Conservation (phyloP, 2,329 filamentous ascomycete genomes). For the Aspergillus sp. region DNA sequence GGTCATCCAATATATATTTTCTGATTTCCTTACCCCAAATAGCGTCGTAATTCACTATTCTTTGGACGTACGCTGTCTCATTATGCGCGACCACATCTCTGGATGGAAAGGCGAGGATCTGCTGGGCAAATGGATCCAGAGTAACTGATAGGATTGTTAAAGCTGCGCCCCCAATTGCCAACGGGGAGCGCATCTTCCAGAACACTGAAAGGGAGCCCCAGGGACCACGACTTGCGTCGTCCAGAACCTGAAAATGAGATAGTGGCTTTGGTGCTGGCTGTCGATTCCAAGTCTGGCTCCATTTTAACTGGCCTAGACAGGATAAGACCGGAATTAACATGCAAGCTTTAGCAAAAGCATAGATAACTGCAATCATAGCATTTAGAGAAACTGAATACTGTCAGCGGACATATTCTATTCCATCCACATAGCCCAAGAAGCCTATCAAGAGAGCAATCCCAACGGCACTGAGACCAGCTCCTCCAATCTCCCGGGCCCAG, state of each 20-base stretch:
- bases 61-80: conserved; percentile 5
- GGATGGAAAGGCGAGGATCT: conserved; percentile 10
- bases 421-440: conserved; percentile 8
- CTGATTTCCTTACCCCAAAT: too few species aligned
- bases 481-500: conserved; percentile 11
- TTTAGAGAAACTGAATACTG: conserved; percentile 18
- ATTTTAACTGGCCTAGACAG: conserved; percentile 27
- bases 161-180: conserved; percentile 16
- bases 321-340: conserved; percentile 18
- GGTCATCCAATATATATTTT: conserved; percentile 5
- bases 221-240: conserved; percentile 23
- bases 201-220: conserved; percentile 20
- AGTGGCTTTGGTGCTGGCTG: conserved; percentile 10
- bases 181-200: conserved; percentile 8
- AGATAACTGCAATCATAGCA: conserved; percentile 21
- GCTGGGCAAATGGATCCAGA: conserved; percentile 25
- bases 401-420: conserved; percentile 9
- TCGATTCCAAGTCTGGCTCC: conserved; percentile 16
- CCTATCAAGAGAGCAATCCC: conserved; percentile 7
- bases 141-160: conserved; percentile 19
- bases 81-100: background rate
- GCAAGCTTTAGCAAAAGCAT: conserved; percentile 18
- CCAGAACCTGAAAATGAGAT: conserved; percentile 18
- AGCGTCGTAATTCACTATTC: too few species aligned
- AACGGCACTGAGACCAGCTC: conserved; percentile 3